A percentile compares a stretch with the other conserved stretches of the same genome.
These are phyloP conservation scores for Talaromyces pinophilus DNA, from an alignment of 2,329 filamentous ascomycete species.

Conservation along the genomic window DNA sequence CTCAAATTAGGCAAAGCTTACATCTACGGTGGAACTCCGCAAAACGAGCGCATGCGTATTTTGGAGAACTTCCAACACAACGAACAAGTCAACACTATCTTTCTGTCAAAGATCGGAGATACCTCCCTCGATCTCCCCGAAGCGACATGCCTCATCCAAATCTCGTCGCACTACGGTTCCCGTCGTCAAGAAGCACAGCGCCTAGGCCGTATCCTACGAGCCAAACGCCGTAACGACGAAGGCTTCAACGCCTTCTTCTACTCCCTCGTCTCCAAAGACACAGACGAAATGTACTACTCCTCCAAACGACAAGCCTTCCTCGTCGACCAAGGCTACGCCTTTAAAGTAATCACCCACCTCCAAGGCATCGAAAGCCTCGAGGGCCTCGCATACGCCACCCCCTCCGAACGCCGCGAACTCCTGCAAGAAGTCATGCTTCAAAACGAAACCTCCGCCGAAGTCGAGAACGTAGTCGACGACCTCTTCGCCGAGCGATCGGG, in stretches of 20 bases:
- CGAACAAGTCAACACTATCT: slow-evolving; percentile 84
- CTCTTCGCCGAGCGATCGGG: slow-evolving; percentile 61
- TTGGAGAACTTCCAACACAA: slow-evolving; percentile 96
- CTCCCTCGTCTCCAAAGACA: slow-evolving; percentile 94
- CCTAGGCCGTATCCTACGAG: slow-evolving; percentile 86
- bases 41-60: slow-evolving; percentile 81
- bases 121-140: slow-evolving; percentile 97
- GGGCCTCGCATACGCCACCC: slow-evolving; percentile 75
- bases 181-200: slow-evolving; percentile 95
- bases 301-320: slow-evolving; percentile 95
- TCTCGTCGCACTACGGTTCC: slow-evolving; percentile 95
- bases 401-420: slow-evolving; percentile 78
- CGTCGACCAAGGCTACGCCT: slow-evolving; percentile 96
- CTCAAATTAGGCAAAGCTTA: slow-evolving; percentile 80
- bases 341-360: slow-evolving; percentile 97
- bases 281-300: slow-evolving; percentile 96
- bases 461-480: slow-evolving; percentile 70
- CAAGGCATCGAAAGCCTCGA: slow-evolving; percentile 85
- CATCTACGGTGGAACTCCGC: slow-evolving; percentile 86
- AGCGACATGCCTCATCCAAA: slow-evolving; percentile 94
- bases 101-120: slow-evolving; percentile 96
- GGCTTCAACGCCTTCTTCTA: slow-evolving; percentile 99
- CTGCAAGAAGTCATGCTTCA: slow-evolving; percentile 87
- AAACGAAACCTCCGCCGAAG: slow-evolving; percentile 71
- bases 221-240: slow-evolving; percentile 94